Percentiles rank a stretch among this genome's conserved stretches.
These are phyloP conservation scores for Coniella lustricola DNA, from an alignment of 2,329 filamentous ascomycete species.

Conservation along the genomic window DNA sequence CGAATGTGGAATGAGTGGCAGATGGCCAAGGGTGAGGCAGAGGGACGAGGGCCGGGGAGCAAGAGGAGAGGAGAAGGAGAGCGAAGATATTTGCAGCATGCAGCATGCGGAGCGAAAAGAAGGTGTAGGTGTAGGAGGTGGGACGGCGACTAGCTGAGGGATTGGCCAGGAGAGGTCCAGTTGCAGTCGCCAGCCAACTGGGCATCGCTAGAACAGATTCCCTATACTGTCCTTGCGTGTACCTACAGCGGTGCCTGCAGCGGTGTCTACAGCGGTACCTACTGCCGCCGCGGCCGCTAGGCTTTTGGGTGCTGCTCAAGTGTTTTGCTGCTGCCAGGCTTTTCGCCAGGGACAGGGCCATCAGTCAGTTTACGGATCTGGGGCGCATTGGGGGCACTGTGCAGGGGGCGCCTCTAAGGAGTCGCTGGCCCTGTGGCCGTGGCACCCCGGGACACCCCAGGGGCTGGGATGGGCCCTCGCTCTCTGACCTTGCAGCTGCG, in stretches of 20 bases:
- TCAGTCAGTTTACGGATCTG: neutral
- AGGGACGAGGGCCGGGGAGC: conserved; percentile 18
- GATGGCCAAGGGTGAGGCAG: conserved; percentile 28
- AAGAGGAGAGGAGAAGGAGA: conserved; percentile 24
- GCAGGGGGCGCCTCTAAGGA: no score
- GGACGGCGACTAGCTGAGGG: conserved; percentile 15
- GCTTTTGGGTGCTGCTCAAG: neutral
- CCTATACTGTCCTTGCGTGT: conserved; percentile 3
- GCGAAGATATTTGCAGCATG: conserved; percentile 37
- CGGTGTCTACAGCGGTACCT: no score
- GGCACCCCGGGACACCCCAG: no score
- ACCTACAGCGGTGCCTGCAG: no score
- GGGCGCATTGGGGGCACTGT: no score
- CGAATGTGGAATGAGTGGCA: conserved; percentile 41
- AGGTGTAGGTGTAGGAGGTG: conserved; percentile 34
- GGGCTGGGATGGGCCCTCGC: no score
- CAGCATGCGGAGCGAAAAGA: conserved; percentile 47
- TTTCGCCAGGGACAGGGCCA: neutral
- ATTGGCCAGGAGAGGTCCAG: conserved; percentile 11
- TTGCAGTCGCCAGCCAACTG: no score
- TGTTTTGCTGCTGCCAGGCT: neutral
- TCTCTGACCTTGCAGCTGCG: no score
- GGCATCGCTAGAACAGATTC: neutral
- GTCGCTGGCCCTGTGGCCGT: no score
- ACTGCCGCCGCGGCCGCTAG: no score